phyloP scores from a whole-genome alignment of 805 yeast genomes.

The Candida verbasci region DNA sequence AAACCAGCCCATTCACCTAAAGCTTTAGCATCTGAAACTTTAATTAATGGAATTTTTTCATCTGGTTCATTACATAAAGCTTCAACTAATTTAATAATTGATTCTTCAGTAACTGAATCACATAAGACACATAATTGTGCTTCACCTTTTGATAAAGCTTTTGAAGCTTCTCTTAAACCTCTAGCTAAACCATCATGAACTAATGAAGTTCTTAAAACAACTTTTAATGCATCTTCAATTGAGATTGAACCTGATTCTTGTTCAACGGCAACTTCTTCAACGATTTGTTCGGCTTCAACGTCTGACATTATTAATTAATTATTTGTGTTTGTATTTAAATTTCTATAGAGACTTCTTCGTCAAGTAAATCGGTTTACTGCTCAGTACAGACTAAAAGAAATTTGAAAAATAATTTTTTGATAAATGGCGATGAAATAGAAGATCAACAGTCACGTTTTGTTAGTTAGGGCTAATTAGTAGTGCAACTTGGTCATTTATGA shows the following conservation, averaged over 20 bases:
- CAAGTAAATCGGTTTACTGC: constrained; percentile 46
- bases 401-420: constrained; percentile 1
- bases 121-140: constrained; percentile 97
- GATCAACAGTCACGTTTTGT: not conserved
- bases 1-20: constrained; percentile 99
- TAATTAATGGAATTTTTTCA: constrained; percentile 94
- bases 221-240: constrained; percentile 97
- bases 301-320: constrained; percentile 82
- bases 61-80: constrained; percentile 98
- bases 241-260: constrained; percentile 88
- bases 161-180: constrained; percentile 99
- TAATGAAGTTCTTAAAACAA: constrained; percentile 95
- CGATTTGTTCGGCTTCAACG: constrained; percentile 82
- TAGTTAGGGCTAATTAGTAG: too few species aligned
- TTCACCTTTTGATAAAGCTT: constrained; percentile 96
- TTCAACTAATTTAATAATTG: constrained; percentile 95
- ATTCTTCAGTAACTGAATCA: constrained; percentile 97
- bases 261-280: constrained; percentile 79
- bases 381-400: constrained; percentile 40
- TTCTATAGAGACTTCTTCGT: constrained; percentile 64
- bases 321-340: not conserved
- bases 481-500: too few species aligned
- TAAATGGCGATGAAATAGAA: not conserved
- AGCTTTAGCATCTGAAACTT: constrained; percentile 99
- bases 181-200: constrained; percentile 99